Conservation (phyloP, 2,329 filamentous ascomycete species). For the Amauroascus niger region DNA sequence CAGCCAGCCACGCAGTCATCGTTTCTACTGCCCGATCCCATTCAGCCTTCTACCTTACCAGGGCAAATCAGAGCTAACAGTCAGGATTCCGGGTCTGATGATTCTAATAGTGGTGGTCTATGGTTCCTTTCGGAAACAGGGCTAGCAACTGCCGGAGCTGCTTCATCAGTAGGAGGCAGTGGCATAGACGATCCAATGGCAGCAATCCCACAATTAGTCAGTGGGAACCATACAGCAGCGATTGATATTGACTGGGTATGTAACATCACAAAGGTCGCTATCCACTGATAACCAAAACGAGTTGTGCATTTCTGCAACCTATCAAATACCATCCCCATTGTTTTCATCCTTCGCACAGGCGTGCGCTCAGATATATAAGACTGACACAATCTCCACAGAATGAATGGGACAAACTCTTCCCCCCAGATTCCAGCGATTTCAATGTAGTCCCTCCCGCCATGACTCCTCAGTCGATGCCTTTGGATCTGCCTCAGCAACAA, state of each 20-base stretch:
- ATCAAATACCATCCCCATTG: neutral
- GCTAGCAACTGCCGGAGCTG: constrained; percentile 14
- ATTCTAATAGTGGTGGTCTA: constrained; percentile 14
- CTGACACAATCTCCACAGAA: constrained; percentile 17
- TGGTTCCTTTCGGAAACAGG: constrained; percentile 17
- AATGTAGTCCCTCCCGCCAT: constrained; percentile 34
- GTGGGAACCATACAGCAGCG: constrained; percentile 27
- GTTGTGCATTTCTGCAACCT: neutral
- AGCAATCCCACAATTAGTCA: neutral
- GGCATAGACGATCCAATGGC: neutral
- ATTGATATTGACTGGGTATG: constrained; percentile 59
- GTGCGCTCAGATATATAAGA: neutral
- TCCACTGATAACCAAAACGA: neutral
- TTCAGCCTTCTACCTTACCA: neutral
- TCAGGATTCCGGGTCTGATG: constrained; percentile 10
- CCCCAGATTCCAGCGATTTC: constrained; percentile 40
- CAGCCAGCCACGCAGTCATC: neutral
- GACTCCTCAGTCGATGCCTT: neutral
- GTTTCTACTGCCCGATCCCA: neutral
- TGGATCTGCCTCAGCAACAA: neutral
- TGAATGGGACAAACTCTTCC: constrained; percentile 32
- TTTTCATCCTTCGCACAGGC: neutral
- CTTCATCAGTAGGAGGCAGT: constrained; percentile 13
- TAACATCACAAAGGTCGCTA: constrained; percentile 13
- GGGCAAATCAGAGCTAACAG: neutral